These are phyloP conservation scores for Delonix regia DNA, from an alignment of 306 rosid genomes.

Conservation along the genomic window DNA sequence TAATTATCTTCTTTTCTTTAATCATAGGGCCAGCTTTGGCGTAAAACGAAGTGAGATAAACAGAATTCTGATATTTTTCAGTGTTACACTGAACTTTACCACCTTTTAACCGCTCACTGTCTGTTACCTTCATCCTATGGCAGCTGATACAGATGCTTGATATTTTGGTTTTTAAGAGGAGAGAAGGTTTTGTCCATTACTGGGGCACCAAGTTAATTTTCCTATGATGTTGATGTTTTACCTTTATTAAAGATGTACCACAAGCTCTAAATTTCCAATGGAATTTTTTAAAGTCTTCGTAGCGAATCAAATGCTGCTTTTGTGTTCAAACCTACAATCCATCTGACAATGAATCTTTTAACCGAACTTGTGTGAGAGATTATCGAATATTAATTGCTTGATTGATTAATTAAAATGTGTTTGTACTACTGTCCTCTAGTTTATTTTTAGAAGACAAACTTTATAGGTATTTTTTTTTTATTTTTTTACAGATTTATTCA, in stretches of 20 bases:
- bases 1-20: no score
- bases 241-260: constrained; percentile 2
- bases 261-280: background rate
- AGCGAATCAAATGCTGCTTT: constrained; percentile 39
- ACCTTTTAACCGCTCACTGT: background rate
- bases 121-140: background rate
- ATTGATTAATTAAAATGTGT: no score
- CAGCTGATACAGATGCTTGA: background rate
- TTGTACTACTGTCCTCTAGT: no score
- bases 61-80: no score
- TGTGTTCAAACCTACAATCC: background rate
- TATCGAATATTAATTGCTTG: background rate
- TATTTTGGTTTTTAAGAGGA: background rate
- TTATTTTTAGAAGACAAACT: no score
- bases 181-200: background rate
- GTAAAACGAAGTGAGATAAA: no score
- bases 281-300: background rate
- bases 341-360: background rate
- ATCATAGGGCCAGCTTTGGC: no score
- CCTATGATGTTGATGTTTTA: background rate
- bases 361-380: background rate
- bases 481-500: no score
- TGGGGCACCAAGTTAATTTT: background rate
- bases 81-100: no score
- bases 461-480: no score